Evolutionary conservation across 805 yeast genomes (phyloP), one percentile per base, ranked within the genome.

Genomic region (Starmerella apis): DNA sequence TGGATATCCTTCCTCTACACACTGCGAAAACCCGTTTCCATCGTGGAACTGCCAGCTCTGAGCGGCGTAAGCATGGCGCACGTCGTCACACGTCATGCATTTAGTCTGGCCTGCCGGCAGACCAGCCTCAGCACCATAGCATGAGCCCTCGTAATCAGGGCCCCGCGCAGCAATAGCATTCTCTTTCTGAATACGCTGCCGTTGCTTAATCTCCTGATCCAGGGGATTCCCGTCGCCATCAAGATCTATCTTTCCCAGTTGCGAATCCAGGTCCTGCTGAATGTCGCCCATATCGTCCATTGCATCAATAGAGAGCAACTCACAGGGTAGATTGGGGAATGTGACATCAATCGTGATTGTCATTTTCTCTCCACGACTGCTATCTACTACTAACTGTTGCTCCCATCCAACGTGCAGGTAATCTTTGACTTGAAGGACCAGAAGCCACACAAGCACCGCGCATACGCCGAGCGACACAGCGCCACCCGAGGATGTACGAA

Each of bases 401-500:
- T 83, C 71, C 16, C 78, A 76, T 47, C 77, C 77, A 10, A 88
- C 73, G 43, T 73, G 69, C 49, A 80, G 73, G 68, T 86, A 88
- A 60, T 83, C 86, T 30, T 62, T 57, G 77, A 90, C 85, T 65
- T 92, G 97, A 56, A 79, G 79, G 27, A 80, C 51, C 45, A 87
- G 68, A 53, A 92, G 71, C 47, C 82, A 58, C 20, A 81, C 49
- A 16, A 86, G 80, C 2, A 83, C 71, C 5, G 78, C 46, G 2
- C 78, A 60, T 61, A 96, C 83, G 2, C 77, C 68, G 37, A 92
- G 60, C 2, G 97, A 86, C 61, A 92, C 84, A 24, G 86, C 60
- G 2, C 96, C 98, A 47, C 98, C 98, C 8, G 90, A 74, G 4
- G 90, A 75, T 3, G 98, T 92, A 55, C 83, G 79, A 53, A 92